Evolutionary conservation across 2,329 filamentous ascomycete species (phyloP).

Genomic region (Claviceps monticola): DNA sequence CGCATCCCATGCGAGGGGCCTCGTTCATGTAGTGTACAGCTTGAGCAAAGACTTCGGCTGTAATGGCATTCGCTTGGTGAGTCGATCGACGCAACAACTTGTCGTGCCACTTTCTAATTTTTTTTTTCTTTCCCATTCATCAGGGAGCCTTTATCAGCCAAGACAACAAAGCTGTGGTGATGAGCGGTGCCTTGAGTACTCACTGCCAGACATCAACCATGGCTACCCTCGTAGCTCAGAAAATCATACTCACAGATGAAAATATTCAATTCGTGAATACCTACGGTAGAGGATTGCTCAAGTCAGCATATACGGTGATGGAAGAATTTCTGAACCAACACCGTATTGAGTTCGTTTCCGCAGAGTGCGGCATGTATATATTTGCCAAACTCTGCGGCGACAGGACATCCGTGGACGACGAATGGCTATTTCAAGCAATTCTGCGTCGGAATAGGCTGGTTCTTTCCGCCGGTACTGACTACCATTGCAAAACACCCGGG

Average conservation of each 20-base stretch:
- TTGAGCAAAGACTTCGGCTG: not conserved
- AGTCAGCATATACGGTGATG: not conserved
- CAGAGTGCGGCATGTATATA: not conserved
- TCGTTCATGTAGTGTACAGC: not conserved
- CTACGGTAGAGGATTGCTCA: not conserved
- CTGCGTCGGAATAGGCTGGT: not conserved
- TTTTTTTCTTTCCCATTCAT: too few species aligned
- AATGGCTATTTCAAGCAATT: not conserved
- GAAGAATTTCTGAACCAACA: not conserved
- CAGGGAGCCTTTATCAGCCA: not conserved
- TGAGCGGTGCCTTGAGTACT: not conserved
- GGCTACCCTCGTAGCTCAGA: not conserved
- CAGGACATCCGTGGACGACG: too few species aligned
- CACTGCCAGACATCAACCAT: not conserved
- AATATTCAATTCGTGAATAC: not conserved
- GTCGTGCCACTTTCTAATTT: not conserved
- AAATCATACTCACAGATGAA: not conserved
- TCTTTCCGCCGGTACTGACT: not conserved
- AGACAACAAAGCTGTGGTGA: not conserved
- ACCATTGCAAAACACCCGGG: not conserved
- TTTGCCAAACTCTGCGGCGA: not conserved
- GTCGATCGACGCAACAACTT: not conserved
- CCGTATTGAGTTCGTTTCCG: not conserved
- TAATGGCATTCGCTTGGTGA: not conserved
- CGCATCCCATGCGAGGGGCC: not conserved